Base-by-base conservation (phyloP, 768 basidiomycete species). In the Boletus reticuloceps region DNA sequence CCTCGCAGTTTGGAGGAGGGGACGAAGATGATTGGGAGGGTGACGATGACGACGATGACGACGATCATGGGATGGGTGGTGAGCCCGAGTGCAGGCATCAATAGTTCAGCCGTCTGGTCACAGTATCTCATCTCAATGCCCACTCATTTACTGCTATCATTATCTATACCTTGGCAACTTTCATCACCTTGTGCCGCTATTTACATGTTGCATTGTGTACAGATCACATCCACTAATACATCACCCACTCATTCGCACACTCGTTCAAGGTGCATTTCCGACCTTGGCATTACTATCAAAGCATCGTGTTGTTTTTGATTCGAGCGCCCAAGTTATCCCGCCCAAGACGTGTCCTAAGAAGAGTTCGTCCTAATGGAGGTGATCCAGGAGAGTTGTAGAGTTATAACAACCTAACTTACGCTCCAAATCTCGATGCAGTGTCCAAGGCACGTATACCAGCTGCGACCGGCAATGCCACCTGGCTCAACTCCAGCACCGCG, bases 401-500 rank as follows among this genome's bases (percentile, higher is more conserved):
- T 27, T 51, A 20, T 47, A 36, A 22, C 38, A 19, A 25, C 12
- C 14, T 20, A 37, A 69, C 79, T 53, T 50, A 85, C 88, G 73
- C 81, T 72, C 89, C 89, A 91, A 32, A 88, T 91, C 63, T 88
- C 84, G 62, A 84, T 85, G 50, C 84, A 71, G 67, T 95, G 92
- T 0, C 91, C 91, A 0, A 94, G 77, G 58, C 84, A 79, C 1
- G 92, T 94, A 67, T 91, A 94, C 74, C 89, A 94, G 62, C 89
- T 91, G 37, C 91, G 80, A 20, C 91, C 92, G 3, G 84, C 79
- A 39, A 66, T 63, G 25, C 77, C 68, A 19, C 76, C 69, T 27
- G 65, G 67, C 58, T 81, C 75, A 5, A 82, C 81, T 0, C 89
- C 89, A 29, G 85, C 83, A 17, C 88, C 88, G 4, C 76, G 79